Evolutionary conservation across 208 protist species (phyloP), one percentile per base, ranked within the genome.

Genomic region (Tritrichomonas foetus): DNA sequence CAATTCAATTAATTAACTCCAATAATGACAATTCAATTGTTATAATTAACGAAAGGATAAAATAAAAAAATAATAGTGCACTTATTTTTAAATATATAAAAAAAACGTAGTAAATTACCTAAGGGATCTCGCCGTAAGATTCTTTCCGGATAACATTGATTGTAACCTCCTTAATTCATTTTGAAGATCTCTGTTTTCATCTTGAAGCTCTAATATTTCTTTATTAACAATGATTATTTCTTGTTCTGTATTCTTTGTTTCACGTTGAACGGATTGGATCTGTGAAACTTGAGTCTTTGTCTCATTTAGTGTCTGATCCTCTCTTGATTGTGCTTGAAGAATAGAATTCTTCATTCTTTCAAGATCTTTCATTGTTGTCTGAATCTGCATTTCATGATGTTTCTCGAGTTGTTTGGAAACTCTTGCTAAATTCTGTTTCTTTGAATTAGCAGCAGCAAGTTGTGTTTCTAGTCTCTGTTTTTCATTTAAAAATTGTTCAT

Each of bases 321-420:
- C 78, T 44, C 47, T 20, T 14, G 78, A 57, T 50, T 89, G 44
- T 20, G 57, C 47, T 16, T 44, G 27, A 20, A 33, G 33, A 57
- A 89, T 53, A 36, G 78, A 47, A 27, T 13, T 39, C 39, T 89
- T 89, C 78, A 89, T 89, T 57, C 47, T 89, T 57, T 89, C 47
- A 39, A 53, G 33, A 89, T 89, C 78, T 27, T 57, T 16, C 9
- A 53, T 57, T 39, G 78, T n/a, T 53, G 47, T 57, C 33, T 44
- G 47, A 39, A 89, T 13, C 16, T 89, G 78, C 16, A 57, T 89
- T 57, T 89, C 47, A 61, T 57, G 41, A 13, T 57, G 47, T 49
- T 89, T 53, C 9, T 89, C 47, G 20, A 89, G 33, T 89, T 89
- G 78, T 36, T 89, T 89, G 0, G 57, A n/a, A 8, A 89, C 47